A percentile compares a stretch with the other conserved stretches of the same genome.
phyloP scores from a whole-genome alignment of 768 basidiomycete genomes.

The Plicaturopsis crispa region DNA sequence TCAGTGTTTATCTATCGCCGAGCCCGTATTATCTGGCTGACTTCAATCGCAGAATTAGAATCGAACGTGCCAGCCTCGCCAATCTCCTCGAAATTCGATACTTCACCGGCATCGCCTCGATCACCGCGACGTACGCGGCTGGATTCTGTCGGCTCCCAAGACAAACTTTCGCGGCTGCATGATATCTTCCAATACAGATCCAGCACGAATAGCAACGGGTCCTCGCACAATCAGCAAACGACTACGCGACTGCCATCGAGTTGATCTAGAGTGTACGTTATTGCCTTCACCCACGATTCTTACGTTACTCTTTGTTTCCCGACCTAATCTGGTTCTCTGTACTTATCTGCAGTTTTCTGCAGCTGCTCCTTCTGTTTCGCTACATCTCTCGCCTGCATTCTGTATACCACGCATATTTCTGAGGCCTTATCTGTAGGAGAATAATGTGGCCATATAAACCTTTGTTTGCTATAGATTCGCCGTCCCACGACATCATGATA shows the following conservation, averaged over 20 bases:
- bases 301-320: too few species aligned
- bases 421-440: too few species aligned
- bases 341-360: too few species aligned
- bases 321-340: too few species aligned
- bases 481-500: too few species aligned
- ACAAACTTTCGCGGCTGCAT: constrained; percentile 68
- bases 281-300: too few species aligned
- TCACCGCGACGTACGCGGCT: constrained; percentile 19
- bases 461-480: too few species aligned
- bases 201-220: constrained; percentile 45
- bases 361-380: too few species aligned
- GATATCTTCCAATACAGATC: constrained; percentile 80
- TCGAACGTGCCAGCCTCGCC: too few species aligned
- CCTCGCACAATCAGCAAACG: constrained; percentile 8
- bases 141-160: constrained; percentile 34
- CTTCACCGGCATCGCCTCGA: constrained; percentile 27
- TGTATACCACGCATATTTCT: background rate
- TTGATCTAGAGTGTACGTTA: background rate
- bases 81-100: too few species aligned
- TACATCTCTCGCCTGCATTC: background rate
- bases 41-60: constrained; percentile 45
- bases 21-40: too few species aligned
- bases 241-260: background rate
- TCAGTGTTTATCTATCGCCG: constrained; percentile 27
- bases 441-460: too few species aligned